Evolutionary conservation across 768 basidiomycete genomes (phyloP).

Genomic region (Ephemerocybe angulata): DNA sequence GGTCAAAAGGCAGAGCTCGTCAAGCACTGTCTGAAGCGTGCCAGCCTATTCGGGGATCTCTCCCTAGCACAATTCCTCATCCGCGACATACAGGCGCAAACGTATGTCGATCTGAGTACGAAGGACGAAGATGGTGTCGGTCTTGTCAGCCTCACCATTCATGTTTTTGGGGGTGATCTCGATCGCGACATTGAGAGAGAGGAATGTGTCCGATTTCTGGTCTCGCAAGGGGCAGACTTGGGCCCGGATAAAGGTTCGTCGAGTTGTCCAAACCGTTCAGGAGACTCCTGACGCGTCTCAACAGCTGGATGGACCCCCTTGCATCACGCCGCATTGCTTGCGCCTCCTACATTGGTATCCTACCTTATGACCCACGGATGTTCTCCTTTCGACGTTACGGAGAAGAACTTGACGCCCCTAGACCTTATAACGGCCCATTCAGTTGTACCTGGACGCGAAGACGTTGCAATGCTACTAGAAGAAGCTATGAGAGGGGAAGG

Average conservation of each 20-base stretch:
- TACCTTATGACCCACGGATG: conserved; percentile 92
- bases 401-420: conserved; percentile 76
- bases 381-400: conserved; percentile 74
- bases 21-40: conserved; percentile 67
- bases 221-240: conserved; percentile 74
- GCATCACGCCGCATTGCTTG: conserved; percentile 84
- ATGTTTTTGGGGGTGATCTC: conserved; percentile 77
- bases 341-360: conserved; percentile 88
- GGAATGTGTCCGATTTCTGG: conserved; percentile 79
- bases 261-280: background rate
- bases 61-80: conserved; percentile 69
- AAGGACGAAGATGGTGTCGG: conserved; percentile 87
- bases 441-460: conserved; percentile 74
- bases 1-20: conserved; percentile 68
- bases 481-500: conserved; percentile 86
- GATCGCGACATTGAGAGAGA: conserved; percentile 88
- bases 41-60: conserved; percentile 77
- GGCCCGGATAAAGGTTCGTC: conserved; percentile 62
- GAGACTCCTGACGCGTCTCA: background rate
- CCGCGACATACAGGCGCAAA: conserved; percentile 61
- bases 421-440: conserved; percentile 89
- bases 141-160: conserved; percentile 70
- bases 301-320: conserved; percentile 93
- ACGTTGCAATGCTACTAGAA: conserved; percentile 81
- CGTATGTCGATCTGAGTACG: conserved; percentile 60